Base-by-base conservation (phyloP, 2,329 filamentous ascomycete genomes). In the Nemania diffusa region DNA sequence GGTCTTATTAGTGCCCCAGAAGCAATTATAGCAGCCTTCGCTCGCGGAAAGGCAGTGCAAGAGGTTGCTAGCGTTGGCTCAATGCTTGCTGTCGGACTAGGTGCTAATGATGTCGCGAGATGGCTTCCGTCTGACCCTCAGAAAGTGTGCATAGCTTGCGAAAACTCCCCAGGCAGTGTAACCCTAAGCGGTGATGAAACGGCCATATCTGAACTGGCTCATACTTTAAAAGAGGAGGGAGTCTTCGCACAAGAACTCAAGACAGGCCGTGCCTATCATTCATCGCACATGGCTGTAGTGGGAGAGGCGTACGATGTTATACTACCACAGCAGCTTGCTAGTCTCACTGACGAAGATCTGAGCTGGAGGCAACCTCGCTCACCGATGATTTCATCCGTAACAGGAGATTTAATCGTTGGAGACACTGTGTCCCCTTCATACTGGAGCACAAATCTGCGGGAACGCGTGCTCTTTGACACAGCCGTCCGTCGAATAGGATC, bases 171-270 rank as follows among this genome's bases (percentile, higher is more conserved):
- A 27, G 32, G 82, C 27, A 83, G 85, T 67, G 82, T 83, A 20
- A 78, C 85, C 17, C 83, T 84, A 53, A 83, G 83, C 24, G 83
- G 84, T 9, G 81, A 84, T 6, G 82, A 82, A 9, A 80, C 80
- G 34, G 83, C 79, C 1, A 60, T 82, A 40, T 77, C 80, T 71
- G 76, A 76, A 1, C 73, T 86, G 3, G 80, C 77, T 69, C 76
- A 79, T 48, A 70, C 78, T 3, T 72, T 81, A 57, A 81, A 81
- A 37, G 81, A 80, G 9, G 75, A 79, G 22, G 79, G 83, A 20
- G 82, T 84, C 62, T 84, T 84, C 37, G 84, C 83, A 0, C 83
- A 84, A 2, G 80, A 80, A 0, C 75, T 79, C 52, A 77, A 79
- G 13, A 85, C 84, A 52, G 78, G 75, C 1, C 75, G 76, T 11